Evolutionary conservation across 2,329 filamentous ascomycete species (phyloP), one percentile per base, ranked within the genome.

Genomic region (Ceratocystis cubensis): DNA sequence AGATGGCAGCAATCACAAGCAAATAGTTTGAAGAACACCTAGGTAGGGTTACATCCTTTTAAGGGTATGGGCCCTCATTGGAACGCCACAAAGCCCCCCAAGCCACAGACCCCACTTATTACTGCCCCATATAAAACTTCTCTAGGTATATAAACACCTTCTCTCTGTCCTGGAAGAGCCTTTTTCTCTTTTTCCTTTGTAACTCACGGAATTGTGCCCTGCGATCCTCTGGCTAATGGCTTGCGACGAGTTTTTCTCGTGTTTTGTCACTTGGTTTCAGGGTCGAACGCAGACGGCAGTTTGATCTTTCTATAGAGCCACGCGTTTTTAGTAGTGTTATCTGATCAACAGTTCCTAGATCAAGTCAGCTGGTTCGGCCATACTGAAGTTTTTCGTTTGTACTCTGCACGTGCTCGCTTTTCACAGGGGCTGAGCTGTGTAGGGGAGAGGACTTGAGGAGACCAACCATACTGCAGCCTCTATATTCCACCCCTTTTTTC

Each of bases 261-360:
- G 13, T 41, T 0, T 15, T 41, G 37, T 41, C 37, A 15, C 37
- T 41, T 65, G 25, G 61, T 63, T 67, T 67, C 66, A 67, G 66
- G 64, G 89, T 93, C 77, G 89, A 92, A 82, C 83, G 78, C 83
- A 88, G 84, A 37, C 74, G 82, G 85, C 89, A 93, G 86, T 84
- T 93, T 88, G 88, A 89, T 90, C 85, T 83, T 69, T 66, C 75
- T 76, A 90, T 86, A 88, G 88, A 91, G 87, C 86, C 88, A 89
- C 86, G 25, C 48, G 10, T 83, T 76, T 75, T 73, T 77, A 72
- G 86, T 91, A 88, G 84, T 91, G 87, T 88, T 82, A 86, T 92
- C 88, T 88, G 85, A 89, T 91, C 88, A 90, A 96, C 91, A 94
- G 89, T 86, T 94, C 87, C 89, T 76, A 95, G 87, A 96, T 50